These are phyloP conservation scores for Senna siamea DNA, from an alignment of 306 rosid genomes.

Conservation along the genomic window DNA sequence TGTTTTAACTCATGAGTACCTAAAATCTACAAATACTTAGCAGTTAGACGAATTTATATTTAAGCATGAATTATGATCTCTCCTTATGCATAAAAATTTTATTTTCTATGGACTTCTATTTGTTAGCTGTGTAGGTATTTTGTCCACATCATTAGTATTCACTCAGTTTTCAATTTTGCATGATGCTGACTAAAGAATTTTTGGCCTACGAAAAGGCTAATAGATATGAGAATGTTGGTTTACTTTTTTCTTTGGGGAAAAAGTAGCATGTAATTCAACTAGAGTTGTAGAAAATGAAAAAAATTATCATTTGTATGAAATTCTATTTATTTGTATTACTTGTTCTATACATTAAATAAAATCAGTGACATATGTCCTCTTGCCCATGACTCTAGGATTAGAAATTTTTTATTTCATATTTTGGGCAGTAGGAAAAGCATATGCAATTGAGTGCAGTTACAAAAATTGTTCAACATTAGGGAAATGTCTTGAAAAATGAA, in stretches of 20 bases:
- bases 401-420: conserved; percentile 78
- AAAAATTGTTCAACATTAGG: conserved; percentile 68
- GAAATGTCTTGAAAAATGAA: too few species aligned
- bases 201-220: neutral
- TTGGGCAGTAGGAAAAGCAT: conserved; percentile 74
- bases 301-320: too few species aligned
- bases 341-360: too few species aligned
- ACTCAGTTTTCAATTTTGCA: neutral
- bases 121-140: neutral
- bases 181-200: neutral
- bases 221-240: neutral
- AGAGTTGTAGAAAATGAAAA: too few species aligned
- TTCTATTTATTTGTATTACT: too few species aligned
- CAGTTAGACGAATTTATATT: conserved; percentile 5
- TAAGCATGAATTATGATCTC: neutral
- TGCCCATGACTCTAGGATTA: conserved; percentile 63
- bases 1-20: neutral
- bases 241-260: neutral
- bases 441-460: conserved; percentile 67
- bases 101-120: neutral
- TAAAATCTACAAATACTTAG: neutral
- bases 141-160: too few species aligned
- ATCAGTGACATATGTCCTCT: too few species aligned
- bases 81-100: neutral
- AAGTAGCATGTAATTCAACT: too few species aligned